Evolutionary conservation across 306 rosid species (phyloP).

Genomic region (Casuarina equisetifolia): DNA sequence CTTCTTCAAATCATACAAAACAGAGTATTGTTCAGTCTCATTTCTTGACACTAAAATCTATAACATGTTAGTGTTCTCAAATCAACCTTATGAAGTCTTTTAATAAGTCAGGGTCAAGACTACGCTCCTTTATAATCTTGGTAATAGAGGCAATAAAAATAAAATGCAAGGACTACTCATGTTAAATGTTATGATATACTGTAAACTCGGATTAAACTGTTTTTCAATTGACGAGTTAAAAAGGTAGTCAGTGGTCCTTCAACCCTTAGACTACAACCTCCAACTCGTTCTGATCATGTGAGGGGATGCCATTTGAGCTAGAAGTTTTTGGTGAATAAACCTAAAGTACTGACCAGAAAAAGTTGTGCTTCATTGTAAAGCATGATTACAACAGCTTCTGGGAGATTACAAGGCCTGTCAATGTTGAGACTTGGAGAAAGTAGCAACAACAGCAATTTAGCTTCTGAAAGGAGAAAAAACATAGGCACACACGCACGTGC

Average conservation of each 20-base stretch:
- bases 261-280: neutral
- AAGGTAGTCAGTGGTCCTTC: neutral
- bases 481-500: too few relatives aligned
- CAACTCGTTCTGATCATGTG: neutral
- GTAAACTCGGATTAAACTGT: neutral
- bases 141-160: too few relatives aligned
- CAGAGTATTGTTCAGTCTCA: conserved; percentile 1
- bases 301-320: neutral
- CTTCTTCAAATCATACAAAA: neutral
- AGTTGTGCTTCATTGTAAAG: neutral
- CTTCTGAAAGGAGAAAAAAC: too few relatives aligned
- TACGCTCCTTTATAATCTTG: too few relatives aligned
- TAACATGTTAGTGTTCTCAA: neutral
- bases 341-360: neutral
- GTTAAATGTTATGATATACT: neutral
- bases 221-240: neutral
- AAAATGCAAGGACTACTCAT: neutral
- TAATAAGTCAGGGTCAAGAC: neutral
- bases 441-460: too few relatives aligned
- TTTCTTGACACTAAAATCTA: conserved; percentile 13
- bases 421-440: too few relatives aligned
- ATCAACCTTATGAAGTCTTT: neutral
- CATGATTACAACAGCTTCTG: too few relatives aligned
- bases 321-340: neutral
- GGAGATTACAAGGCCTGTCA: too few relatives aligned